Conservation (phyloP, 352 stramenopile species). For the Phytophthora ohioensis region DNA sequence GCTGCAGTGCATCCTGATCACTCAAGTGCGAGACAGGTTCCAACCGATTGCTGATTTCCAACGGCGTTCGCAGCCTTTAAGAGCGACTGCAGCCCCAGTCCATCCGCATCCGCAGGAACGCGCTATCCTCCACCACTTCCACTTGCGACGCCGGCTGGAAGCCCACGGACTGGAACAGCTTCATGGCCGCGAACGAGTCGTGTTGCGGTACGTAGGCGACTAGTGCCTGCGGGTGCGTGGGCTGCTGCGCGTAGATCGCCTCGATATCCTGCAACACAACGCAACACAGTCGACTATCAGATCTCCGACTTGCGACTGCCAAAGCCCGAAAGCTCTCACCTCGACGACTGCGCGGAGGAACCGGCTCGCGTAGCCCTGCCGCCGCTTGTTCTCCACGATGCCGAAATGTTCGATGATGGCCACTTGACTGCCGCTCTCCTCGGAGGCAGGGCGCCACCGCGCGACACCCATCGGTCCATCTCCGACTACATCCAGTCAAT, state of each 20-base stretch:
- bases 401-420: conserved; percentile 71
- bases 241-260: conserved; percentile 43
- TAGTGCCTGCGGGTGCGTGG: conserved; percentile 41
- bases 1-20: background rate
- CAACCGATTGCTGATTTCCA: background rate
- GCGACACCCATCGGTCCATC: conserved; percentile 72
- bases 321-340: conserved; percentile 28
- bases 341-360: conserved; percentile 63
- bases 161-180: conserved; percentile 59
- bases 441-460: conserved; percentile 51
- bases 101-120: conserved; percentile 45
- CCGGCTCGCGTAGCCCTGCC: conserved; percentile 58
- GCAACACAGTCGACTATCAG: conserved; percentile 21
- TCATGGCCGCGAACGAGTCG: conserved; percentile 49
- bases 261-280: conserved; percentile 58
- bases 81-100: conserved; percentile 29
- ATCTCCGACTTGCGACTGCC: background rate
- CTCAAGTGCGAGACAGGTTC: background rate
- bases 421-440: conserved; percentile 52
- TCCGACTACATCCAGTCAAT: conserved; percentile 50
- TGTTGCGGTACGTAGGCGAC: conserved; percentile 54
- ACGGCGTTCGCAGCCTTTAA: background rate
- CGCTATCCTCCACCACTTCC: conserved; percentile 35
- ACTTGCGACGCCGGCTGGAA: conserved; percentile 55
- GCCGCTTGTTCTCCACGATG: conserved; percentile 60